phyloP scores from a whole-genome alignment of 495 filamentous ascomycete species.

The Penicillium canescens region DNA sequence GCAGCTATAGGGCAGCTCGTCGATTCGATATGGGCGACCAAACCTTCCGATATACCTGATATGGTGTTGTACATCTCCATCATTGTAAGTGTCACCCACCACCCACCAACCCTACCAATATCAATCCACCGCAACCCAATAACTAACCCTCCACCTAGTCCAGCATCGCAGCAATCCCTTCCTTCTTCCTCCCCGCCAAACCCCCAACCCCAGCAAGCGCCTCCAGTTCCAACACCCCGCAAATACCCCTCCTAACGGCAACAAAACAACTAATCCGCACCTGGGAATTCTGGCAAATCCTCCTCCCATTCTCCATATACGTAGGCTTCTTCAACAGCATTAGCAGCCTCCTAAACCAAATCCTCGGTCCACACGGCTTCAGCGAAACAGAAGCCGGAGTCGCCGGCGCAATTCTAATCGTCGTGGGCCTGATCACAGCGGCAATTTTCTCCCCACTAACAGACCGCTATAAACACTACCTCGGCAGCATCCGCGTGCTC shows the following conservation, averaged over 20 bases:
- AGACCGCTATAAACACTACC: conserved; percentile 79
- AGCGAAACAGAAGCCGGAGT: conserved; percentile 82
- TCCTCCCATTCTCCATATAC: conserved; percentile 77
- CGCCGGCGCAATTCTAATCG: conserved; percentile 84
- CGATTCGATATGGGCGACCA: conserved; percentile 70
- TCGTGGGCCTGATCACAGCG: conserved; percentile 76
- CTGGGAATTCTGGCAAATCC: conserved; percentile 73
- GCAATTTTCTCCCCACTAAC: conserved; percentile 79
- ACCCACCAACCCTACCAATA: neutral
- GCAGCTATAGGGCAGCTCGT: conserved; percentile 87
- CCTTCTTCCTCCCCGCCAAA: conserved; percentile 77
- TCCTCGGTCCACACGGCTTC: conserved; percentile 81
- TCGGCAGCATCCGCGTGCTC: conserved; percentile 70
- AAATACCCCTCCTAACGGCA: conserved; percentile 51
- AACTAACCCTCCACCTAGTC: conserved; percentile 44
- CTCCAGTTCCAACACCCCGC: conserved; percentile 43
- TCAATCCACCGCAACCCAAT: neutral
- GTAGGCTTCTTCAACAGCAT: conserved; percentile 92
- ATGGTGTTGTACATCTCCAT: conserved; percentile 88
- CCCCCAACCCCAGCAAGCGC: conserved; percentile 75
- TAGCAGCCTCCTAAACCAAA: conserved; percentile 86
- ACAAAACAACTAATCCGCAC: conserved; percentile 49
- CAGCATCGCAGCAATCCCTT: conserved; percentile 70
- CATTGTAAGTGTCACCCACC: conserved; percentile 56
- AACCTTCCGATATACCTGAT: conserved; percentile 63